These are phyloP conservation scores for Metarhizium humberi DNA, from an alignment of 2,329 filamentous ascomycete species.

Conservation along the genomic window DNA sequence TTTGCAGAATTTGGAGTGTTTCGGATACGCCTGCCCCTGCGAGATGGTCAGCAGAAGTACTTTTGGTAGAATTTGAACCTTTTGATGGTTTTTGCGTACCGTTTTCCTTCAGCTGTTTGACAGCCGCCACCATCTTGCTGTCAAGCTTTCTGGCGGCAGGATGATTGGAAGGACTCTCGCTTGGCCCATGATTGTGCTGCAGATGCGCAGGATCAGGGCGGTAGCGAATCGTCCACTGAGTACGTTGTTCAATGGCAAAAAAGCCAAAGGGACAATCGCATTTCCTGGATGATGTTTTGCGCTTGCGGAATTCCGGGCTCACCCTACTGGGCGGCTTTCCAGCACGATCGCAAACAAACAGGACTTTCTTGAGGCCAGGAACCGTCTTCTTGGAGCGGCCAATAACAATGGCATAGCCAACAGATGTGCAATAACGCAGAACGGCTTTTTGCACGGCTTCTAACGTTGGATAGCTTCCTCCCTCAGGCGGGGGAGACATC, in stretches of 20 bases:
- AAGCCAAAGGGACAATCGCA: conserved; percentile 63
- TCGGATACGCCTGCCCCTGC: conserved; percentile 54
- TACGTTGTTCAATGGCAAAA: conserved; percentile 58
- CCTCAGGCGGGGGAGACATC: conserved; percentile 56
- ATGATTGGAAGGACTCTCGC: conserved; percentile 57
- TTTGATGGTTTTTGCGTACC: conserved; percentile 34
- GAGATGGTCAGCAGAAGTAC: conserved; percentile 10
- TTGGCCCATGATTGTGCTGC: conserved; percentile 55
- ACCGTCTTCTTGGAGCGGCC: conserved; percentile 60
- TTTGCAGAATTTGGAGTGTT: conserved; percentile 57
- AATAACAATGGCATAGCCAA: conserved; percentile 60
- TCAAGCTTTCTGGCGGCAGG: conserved; percentile 57
- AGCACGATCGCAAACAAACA: conserved; percentile 58
- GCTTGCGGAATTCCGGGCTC: conserved; percentile 54
- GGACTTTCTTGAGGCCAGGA: conserved; percentile 56
- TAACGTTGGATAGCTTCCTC: conserved; percentile 53
- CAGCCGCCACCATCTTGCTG: conserved; percentile 58
- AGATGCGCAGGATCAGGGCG: conserved; percentile 50
- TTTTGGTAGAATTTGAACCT: conserved; percentile 4
- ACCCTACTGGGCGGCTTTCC: conserved; percentile 53
- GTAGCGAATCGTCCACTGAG: conserved; percentile 58
- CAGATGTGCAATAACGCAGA: conserved; percentile 55
- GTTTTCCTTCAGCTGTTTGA: conserved; percentile 56
- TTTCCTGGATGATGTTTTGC: conserved; percentile 59
- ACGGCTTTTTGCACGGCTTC: conserved; percentile 57